Percentiles rank a stretch among this genome's conserved stretches.
These are phyloP conservation scores for Ophiostoma australiae DNA, from an alignment of 2,329 filamentous ascomycete genomes.

Conservation along the genomic window DNA sequence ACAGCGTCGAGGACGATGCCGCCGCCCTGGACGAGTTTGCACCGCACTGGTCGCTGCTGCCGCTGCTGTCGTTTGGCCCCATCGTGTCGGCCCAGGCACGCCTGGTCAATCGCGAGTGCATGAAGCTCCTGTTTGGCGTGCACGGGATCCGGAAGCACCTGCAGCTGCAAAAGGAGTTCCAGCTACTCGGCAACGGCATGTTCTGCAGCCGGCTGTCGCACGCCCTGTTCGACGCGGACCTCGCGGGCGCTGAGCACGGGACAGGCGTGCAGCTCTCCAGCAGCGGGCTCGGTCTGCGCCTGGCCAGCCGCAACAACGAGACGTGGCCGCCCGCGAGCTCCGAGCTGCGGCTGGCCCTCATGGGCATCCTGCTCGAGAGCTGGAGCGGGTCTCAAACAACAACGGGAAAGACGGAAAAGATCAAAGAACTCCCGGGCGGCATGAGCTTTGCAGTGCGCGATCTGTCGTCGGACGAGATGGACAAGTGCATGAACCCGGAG, in stretches of 20 bases:
- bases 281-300: slow-evolving; percentile 72
- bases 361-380: slow-evolving; percentile 76
- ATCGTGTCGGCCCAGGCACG: slow-evolving; percentile 69
- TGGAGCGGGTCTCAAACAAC: slow-evolving; percentile 33
- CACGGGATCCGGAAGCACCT: slow-evolving; percentile 71
- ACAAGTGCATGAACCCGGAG: slow-evolving; percentile 75
- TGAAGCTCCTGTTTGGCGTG: slow-evolving; percentile 67
- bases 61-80: slow-evolving; percentile 70
- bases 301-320: slow-evolving; percentile 63
- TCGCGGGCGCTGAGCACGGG: slow-evolving; percentile 71
- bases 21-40: slow-evolving; percentile 34
- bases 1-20: not conserved
- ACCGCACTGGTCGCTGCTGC: slow-evolving; percentile 56
- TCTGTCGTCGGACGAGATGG: slow-evolving; percentile 70
- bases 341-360: slow-evolving; percentile 81
- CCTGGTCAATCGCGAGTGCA: slow-evolving; percentile 70
- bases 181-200: slow-evolving; percentile 76
- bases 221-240: slow-evolving; percentile 77
- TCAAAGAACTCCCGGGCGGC: slow-evolving; percentile 55
- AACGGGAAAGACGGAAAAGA: not conserved
- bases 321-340: slow-evolving; percentile 93
- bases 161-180: slow-evolving; percentile 69
- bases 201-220: slow-evolving; percentile 77
- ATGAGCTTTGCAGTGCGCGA: slow-evolving; percentile 82
- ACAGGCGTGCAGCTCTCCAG: slow-evolving; percentile 62